phyloP scores from a whole-genome alignment of 176 grass and related monocot species.

The Triticum turgidum region DNA sequence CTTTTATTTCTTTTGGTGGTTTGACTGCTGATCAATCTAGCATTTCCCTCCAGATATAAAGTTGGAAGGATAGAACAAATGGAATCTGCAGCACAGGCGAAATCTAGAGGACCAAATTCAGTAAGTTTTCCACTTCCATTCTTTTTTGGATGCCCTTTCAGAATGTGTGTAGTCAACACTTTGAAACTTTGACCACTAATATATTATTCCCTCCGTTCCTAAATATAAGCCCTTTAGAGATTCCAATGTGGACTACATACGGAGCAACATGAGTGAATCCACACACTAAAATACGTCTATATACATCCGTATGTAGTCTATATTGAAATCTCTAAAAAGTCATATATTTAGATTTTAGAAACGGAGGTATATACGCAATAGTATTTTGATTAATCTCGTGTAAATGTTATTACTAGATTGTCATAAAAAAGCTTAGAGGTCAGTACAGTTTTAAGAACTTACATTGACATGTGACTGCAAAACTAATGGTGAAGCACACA shows the following conservation, averaged over 20 bases:
- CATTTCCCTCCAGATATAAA: constrained; percentile 73
- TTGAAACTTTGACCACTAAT: neutral
- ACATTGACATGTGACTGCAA: neutral
- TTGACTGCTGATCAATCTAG: constrained; percentile 15
- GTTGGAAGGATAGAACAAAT: constrained; percentile 98
- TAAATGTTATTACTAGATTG: neutral
- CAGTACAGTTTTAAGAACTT: neutral
- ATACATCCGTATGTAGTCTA: no score
- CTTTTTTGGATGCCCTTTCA: neutral
- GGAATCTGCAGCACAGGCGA: constrained; percentile 79
- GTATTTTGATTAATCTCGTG: neutral
- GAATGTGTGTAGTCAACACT: neutral
- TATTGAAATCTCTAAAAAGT: no score
- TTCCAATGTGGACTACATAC: no score
- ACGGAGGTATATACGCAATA: neutral
- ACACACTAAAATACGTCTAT: no score
- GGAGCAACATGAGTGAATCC: no score
- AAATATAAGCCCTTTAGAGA: no score
- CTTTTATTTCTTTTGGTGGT: neutral
- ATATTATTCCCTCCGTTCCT: neutral
- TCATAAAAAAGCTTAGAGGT: no score
- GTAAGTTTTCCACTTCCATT: constrained; percentile 49
- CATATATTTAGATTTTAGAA: no score
- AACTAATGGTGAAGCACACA: neutral
- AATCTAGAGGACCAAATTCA: constrained; percentile 74